Conservation (phyloP, 208 protist genomes). For the Trichomonas gallinae region DNA sequence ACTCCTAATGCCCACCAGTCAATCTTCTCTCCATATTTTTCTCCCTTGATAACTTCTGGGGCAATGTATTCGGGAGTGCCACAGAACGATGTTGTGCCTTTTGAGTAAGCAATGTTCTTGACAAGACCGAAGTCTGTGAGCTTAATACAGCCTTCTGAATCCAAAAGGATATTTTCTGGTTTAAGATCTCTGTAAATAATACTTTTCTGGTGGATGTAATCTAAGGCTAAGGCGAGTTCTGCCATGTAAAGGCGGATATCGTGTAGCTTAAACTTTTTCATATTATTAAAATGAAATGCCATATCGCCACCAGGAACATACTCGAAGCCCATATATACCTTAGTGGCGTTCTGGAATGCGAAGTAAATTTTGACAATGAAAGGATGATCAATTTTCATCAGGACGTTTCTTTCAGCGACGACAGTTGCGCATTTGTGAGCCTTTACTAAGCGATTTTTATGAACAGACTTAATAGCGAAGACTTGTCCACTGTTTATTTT, state of each 20-base stretch:
- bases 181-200: constrained; percentile 19
- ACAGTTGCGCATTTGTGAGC: neutral
- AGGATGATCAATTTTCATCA: neutral
- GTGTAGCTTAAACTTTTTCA: neutral
- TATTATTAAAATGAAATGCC: neutral
- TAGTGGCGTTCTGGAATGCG: neutral
- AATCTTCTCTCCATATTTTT: neutral
- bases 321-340: neutral
- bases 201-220: neutral
- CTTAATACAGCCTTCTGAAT: neutral
- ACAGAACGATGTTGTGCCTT: neutral
- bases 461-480: neutral
- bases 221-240: neutral
- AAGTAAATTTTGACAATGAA: neutral
- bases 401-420: neutral
- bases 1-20: constrained; percentile 22
- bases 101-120: neutral
- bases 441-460: neutral
- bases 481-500: neutral
- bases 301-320: constrained; percentile 16
- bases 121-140: neutral
- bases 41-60: neutral
- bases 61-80: constrained; percentile 11
- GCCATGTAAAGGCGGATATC: neutral
- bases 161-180: constrained; percentile 20